A percentile compares a stretch with the other conserved stretches of the same genome.
Evolutionary conservation across 306 rosid genomes (phyloP).

Genomic region (Clitoria ternatea): DNA sequence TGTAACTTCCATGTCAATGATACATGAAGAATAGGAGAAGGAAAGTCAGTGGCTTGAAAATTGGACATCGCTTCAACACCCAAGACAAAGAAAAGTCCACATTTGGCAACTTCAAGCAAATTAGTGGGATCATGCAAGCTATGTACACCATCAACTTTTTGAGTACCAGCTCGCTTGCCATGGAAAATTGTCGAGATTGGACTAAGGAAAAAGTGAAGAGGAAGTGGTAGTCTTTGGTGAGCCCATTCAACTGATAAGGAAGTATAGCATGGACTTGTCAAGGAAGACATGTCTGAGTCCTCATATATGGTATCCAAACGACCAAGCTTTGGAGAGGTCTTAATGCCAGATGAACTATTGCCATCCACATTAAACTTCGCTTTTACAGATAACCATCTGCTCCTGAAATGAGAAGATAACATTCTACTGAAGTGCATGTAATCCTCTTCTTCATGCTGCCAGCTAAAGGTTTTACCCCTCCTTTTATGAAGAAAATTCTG

Average conservation of each 20-base stretch:
- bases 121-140: constrained; percentile 32
- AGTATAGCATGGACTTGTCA: constrained; percentile 26
- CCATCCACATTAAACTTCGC: constrained; percentile 40
- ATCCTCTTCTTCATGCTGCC: constrained; percentile 73
- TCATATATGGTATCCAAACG: constrained; percentile 71
- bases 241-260: constrained; percentile 74
- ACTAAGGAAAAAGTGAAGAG: constrained; percentile 73
- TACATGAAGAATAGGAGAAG: constrained; percentile 66
- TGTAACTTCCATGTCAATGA: constrained; percentile 90
- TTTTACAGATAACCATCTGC: constrained; percentile 78
- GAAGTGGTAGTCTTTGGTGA: constrained; percentile 88
- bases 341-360: constrained; percentile 28
- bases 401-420: constrained; percentile 69
- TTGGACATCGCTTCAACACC: constrained; percentile 79
- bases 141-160: constrained; percentile 35
- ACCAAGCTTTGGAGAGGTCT: constrained; percentile 37
- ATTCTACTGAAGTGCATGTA: constrained; percentile 49
- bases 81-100: constrained; percentile 81
- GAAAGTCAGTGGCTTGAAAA: constrained; percentile 43
- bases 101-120: constrained; percentile 62
- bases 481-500: constrained; percentile 40
- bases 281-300: constrained; percentile 51
- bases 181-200: constrained; percentile 69
- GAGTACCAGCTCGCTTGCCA: constrained; percentile 47
- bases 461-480: constrained; percentile 41